phyloP scores from a whole-genome alignment of 2,329 filamentous ascomycete species.

The Pseudogymnoascus sp. region DNA sequence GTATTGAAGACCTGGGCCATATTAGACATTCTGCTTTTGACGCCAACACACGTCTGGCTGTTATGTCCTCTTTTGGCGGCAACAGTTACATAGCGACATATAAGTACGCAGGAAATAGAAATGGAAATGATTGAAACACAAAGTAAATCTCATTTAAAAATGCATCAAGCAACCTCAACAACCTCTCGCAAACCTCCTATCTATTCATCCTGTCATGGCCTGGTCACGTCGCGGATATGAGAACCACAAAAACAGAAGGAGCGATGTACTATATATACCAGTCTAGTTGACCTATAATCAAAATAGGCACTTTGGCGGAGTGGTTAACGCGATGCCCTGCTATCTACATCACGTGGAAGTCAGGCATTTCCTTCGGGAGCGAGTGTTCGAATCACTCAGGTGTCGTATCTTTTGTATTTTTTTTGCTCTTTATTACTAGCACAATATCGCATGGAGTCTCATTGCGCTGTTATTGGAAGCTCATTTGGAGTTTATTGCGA shows the following conservation, averaged over 20 bases:
- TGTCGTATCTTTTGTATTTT: constrained; percentile 6
- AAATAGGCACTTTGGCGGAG: constrained; percentile 9
- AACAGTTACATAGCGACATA: too few species aligned
- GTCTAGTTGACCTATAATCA: not conserved
- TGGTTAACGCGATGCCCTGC: constrained; percentile 10
- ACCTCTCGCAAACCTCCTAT: not conserved
- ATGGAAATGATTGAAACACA: too few species aligned
- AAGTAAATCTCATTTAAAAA: too few species aligned
- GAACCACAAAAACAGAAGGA: not conserved
- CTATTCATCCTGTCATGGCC: too few species aligned
- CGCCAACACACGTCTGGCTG: too few species aligned
- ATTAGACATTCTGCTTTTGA: not conserved
- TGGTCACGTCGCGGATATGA: not conserved
- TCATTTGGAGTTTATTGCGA: not conserved
- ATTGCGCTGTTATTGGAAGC: not conserved
- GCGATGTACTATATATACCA: not conserved
- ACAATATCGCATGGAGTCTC: not conserved
- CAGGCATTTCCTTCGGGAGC: constrained; percentile 9
- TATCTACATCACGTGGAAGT: constrained; percentile 4
- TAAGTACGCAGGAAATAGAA: too few species aligned
- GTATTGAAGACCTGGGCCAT: not conserved
- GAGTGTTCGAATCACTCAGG: constrained; percentile 9
- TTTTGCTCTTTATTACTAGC: not conserved
- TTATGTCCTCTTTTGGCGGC: too few species aligned
- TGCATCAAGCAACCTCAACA: not conserved